These are phyloP conservation scores for Rubus idaeus DNA, from an alignment of 306 rosid genomes.

Conservation along the genomic window DNA sequence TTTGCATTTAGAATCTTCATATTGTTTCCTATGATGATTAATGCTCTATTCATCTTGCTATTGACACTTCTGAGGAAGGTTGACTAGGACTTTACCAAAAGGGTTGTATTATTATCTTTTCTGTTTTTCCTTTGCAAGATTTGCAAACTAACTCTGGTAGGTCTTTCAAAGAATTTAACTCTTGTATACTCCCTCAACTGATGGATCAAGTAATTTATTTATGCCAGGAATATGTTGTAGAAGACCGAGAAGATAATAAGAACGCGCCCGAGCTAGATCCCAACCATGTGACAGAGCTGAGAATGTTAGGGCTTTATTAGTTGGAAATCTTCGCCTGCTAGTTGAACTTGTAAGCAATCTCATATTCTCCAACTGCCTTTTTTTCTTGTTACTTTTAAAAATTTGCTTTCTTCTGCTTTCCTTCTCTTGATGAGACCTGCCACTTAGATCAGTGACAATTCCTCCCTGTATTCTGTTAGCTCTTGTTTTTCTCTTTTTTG, in stretches of 20 bases:
- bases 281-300: slow-evolving; percentile 83
- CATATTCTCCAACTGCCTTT: background rate
- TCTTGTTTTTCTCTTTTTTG: background rate
- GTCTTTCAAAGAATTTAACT: slow-evolving; percentile 2
- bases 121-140: background rate
- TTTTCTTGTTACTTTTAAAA: background rate
- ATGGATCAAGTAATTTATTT: slow-evolving; percentile 9
- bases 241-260: slow-evolving; percentile 63
- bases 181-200: background rate
- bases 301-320: slow-evolving; percentile 94
- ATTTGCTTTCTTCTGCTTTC: background rate
- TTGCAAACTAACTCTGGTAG: background rate
- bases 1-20: background rate
- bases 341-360: slow-evolving; percentile 26
- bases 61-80: background rate
- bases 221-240: slow-evolving; percentile 88
- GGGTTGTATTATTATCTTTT: background rate
- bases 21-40: background rate
- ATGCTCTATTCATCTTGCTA: background rate
- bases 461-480: background rate
- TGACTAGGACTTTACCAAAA: background rate
- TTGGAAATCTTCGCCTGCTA: slow-evolving; percentile 29
- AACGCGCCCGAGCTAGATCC: slow-evolving; percentile 87
- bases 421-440: no score
- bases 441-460: background rate